Percentiles rank a stretch among this genome's conserved stretches.
phyloP scores from a whole-genome alignment of 2,329 filamentous ascomycete species.

The Cryphonectria radicalis region DNA sequence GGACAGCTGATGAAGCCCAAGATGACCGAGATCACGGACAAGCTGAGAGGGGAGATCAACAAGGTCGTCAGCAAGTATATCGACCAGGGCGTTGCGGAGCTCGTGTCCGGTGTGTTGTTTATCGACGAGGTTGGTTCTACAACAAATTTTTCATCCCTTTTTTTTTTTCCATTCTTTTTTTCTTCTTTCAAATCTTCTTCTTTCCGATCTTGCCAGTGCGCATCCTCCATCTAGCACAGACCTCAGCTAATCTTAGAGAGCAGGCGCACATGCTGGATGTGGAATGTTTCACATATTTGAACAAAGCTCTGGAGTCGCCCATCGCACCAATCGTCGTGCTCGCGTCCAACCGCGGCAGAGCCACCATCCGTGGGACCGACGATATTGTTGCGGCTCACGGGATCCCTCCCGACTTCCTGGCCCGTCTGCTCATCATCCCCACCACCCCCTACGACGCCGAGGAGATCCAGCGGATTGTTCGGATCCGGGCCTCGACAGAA shows the following conservation, averaged over 20 bases:
- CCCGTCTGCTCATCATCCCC: constrained; percentile 92
- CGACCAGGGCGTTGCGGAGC: constrained; percentile 94
- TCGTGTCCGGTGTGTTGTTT: constrained; percentile 97
- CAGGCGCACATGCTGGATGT: constrained; percentile 99
- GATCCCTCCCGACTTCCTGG: constrained; percentile 90
- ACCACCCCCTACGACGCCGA: constrained; percentile 86
- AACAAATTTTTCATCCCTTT: not conserved
- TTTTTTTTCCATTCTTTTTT: too few species aligned
- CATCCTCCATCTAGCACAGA: constrained; percentile 15
- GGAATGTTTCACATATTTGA: constrained; percentile 98
- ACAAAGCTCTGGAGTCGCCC: constrained; percentile 92
- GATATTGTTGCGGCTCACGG: constrained; percentile 87
- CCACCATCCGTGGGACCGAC: constrained; percentile 85
- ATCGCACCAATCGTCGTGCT: constrained; percentile 98
- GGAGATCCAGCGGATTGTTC: constrained; percentile 92
- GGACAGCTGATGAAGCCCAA: constrained; percentile 99
- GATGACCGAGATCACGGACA: constrained; percentile 99
- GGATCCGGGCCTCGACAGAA: constrained; percentile 82
- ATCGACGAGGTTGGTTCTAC: constrained; percentile 81
- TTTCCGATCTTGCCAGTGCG: constrained; percentile 8
- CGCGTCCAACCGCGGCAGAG: constrained; percentile 94
- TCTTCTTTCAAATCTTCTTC: constrained; percentile 1
- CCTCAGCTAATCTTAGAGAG: constrained; percentile 29
- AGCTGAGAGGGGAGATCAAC: constrained; percentile 94
- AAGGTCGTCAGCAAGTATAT: constrained; percentile 99